Evolutionary conservation across 1,139 yeast species (phyloP).

Genomic region (Yamadazyma songkhlaensis): DNA sequence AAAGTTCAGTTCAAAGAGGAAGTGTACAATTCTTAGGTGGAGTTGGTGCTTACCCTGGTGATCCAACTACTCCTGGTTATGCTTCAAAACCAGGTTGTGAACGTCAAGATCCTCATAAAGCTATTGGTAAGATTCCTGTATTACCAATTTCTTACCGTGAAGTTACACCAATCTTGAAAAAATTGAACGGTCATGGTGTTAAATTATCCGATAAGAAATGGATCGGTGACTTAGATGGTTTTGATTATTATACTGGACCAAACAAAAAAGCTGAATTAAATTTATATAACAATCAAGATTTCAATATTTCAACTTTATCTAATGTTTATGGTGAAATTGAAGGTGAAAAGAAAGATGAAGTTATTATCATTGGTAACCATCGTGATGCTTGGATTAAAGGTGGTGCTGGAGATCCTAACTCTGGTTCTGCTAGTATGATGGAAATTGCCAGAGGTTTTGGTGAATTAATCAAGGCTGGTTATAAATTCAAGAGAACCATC

Average conservation of each 20-base stretch:
- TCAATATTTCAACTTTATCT: conserved; percentile 41
- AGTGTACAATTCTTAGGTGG: conserved; percentile 76
- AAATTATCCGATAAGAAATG: conserved; percentile 26
- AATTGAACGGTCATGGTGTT: conserved; percentile 42
- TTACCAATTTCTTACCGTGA: conserved; percentile 48
- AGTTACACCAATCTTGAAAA: conserved; percentile 41
- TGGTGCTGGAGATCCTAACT: conserved; percentile 50
- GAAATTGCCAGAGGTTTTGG: conserved; percentile 48
- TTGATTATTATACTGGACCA: conserved; percentile 43
- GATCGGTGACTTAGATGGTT: conserved; percentile 43
- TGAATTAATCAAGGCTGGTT: conserved; percentile 42
- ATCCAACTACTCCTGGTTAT: conserved; percentile 85
- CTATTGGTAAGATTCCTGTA: conserved; percentile 46
- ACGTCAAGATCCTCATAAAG: conserved; percentile 38
- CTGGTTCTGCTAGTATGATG: conserved; percentile 41
- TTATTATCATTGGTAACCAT: conserved; percentile 45
- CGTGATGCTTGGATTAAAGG: conserved; percentile 56
- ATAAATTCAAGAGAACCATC: conserved; percentile 39
- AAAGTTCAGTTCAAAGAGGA: conserved; percentile 70
- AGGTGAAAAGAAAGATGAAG: conserved; percentile 40
- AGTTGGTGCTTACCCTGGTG: conserved; percentile 66
- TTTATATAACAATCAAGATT: conserved; percentile 41
- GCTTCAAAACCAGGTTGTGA: conserved; percentile 60
- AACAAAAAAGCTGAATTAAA: conserved; percentile 47
- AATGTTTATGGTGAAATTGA: conserved; percentile 47